These are phyloP conservation scores for Eutrema heterophyllum DNA, from an alignment of 345 rosid genomes.

Conservation along the genomic window DNA sequence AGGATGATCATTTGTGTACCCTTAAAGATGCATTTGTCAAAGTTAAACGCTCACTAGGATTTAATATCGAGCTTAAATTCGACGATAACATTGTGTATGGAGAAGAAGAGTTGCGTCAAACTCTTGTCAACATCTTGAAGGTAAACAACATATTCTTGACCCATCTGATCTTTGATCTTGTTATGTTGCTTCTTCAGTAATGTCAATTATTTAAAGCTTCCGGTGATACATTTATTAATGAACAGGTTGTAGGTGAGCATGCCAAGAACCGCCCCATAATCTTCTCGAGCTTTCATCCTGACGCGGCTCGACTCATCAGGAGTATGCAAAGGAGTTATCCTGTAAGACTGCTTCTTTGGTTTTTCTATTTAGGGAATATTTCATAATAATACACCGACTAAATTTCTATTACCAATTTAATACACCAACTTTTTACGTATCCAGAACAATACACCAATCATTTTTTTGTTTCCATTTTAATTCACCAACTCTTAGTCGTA, in stretches of 20 bases:
- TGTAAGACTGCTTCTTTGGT: conserved; percentile 42
- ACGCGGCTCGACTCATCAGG: conserved; percentile 47
- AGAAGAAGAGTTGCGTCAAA: conserved; percentile 40
- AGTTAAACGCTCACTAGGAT: conserved; percentile 46
- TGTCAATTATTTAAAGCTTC: background rate
- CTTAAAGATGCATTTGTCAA: conserved; percentile 47
- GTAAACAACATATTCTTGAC: conserved; percentile 16
- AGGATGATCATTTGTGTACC: conserved; percentile 55
- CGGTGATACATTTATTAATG: background rate
- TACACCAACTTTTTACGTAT: no score
- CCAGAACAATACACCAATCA: no score
- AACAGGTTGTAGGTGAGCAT: conserved; percentile 46
- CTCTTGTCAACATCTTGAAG: conserved; percentile 43
- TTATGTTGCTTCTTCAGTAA: background rate
- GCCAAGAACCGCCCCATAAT: conserved; percentile 39
- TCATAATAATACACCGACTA: no score
- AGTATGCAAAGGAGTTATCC: conserved; percentile 46
- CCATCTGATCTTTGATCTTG: background rate
- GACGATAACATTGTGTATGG: conserved; percentile 51
- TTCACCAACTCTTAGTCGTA: no score
- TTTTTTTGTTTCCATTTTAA: no score
- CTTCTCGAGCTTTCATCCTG: conserved; percentile 75
- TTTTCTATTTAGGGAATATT: no score
- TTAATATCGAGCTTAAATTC: conserved; percentile 65
- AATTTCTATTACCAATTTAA: no score